Conservation (phyloP, 2,329 filamentous ascomycete species). For the Dothideomycetes sp. region DNA sequence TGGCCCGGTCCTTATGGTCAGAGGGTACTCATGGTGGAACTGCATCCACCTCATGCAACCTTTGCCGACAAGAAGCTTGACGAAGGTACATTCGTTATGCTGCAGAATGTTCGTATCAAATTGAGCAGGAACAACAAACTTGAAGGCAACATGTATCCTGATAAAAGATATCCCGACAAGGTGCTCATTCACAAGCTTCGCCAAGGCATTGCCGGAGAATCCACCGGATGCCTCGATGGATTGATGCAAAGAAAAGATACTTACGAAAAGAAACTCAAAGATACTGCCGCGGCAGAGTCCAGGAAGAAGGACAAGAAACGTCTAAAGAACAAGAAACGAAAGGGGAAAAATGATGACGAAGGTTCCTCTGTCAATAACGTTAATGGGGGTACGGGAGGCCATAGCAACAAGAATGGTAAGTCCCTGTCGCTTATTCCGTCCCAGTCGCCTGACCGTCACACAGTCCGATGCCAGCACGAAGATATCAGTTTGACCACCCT, state of each 20-base stretch:
- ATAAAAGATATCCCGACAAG: conserved; percentile 43
- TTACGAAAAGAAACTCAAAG: conserved; percentile 5
- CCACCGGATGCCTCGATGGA: too few species aligned
- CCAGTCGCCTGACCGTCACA: neutral
- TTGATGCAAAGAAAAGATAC: too few species aligned
- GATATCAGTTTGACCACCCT: conserved; percentile 34
- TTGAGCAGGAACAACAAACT: conserved; percentile 46
- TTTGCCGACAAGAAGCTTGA: conserved; percentile 49
- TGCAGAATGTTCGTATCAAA: conserved; percentile 68
- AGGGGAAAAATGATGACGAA: conserved; percentile 25
- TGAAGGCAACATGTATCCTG: conserved; percentile 63
- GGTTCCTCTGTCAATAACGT: neutral
- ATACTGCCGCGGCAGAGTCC: neutral
- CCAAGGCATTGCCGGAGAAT: too few species aligned
- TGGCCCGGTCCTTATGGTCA: conserved; percentile 72
- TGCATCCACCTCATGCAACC: conserved; percentile 58
- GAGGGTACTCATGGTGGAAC: conserved; percentile 59
- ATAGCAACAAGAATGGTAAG: neutral
- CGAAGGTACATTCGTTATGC: conserved; percentile 51
- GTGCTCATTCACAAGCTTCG: conserved; percentile 49
- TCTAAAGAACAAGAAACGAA: conserved; percentile 30
- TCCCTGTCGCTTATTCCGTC: neutral
- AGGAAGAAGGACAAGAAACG: conserved; percentile 17
- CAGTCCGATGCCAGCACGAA: conserved; percentile 40
- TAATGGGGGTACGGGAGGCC: neutral